Evolutionary conservation across 768 basidiomycete genomes (phyloP).

Genomic region (Boletus tylopilopsis): DNA sequence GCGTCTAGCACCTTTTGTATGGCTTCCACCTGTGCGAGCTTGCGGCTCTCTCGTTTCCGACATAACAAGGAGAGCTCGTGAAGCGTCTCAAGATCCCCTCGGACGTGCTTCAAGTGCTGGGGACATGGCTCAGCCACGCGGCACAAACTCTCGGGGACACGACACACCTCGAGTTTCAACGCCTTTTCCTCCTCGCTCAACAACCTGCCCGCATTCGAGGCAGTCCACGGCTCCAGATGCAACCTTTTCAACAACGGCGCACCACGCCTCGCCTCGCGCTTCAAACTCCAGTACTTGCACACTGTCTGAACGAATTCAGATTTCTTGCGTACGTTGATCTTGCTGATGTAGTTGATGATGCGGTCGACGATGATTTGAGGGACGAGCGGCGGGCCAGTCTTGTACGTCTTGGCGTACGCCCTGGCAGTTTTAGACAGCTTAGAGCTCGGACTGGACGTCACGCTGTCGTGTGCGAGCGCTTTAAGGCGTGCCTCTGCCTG

Average conservation of each 20-base stretch:
- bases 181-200: constrained; percentile 81
- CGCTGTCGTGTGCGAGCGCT: constrained; percentile 44
- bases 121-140: constrained; percentile 4
- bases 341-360: constrained; percentile 69
- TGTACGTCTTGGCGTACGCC: constrained; percentile 89
- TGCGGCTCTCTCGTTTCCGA: constrained; percentile 78
- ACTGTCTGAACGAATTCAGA: constrained; percentile 69
- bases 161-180: constrained; percentile 74
- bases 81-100: constrained; percentile 74
- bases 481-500: constrained; percentile 61
- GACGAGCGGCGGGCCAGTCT: constrained; percentile 88
- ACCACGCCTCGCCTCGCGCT: constrained; percentile 88
- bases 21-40: constrained; percentile 63
- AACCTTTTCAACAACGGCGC: constrained; percentile 90
- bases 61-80: constrained; percentile 61
- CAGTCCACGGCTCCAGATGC: constrained; percentile 98
- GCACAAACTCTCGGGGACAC: not conserved
- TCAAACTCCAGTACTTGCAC: constrained; percentile 96
- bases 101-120: constrained; percentile 59
- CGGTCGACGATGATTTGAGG: constrained; percentile 81
- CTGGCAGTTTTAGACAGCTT: constrained; percentile 74
- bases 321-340: constrained; percentile 71
- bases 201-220: constrained; percentile 54
- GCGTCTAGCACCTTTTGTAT: constrained; percentile 62
- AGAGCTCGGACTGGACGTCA: constrained; percentile 37